These are phyloP conservation scores for Fragilariopsis cylindrus DNA, from an alignment of 108 stramenopile genomes.

Conservation along the genomic window DNA sequence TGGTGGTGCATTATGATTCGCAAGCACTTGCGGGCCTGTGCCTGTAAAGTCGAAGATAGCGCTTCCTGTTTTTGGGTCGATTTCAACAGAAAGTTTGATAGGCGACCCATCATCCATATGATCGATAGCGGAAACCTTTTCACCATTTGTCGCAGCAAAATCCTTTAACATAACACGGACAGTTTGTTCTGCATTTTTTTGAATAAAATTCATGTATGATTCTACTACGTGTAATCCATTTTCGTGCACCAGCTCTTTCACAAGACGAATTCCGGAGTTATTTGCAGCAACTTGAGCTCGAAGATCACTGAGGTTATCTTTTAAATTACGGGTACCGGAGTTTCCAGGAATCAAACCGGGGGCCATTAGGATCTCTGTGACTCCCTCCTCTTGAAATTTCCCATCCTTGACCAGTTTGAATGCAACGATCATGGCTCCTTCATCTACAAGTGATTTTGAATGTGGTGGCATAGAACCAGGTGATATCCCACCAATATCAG, in stretches of 20 bases:
- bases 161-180: slow-evolving; percentile 93
- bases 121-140: slow-evolving; percentile 79
- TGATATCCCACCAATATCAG: slow-evolving; percentile 95
- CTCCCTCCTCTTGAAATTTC: slow-evolving; percentile 93
- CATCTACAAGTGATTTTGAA: slow-evolving; percentile 84
- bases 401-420: slow-evolving; percentile 95
- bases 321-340: slow-evolving; percentile 90
- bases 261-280: slow-evolving; percentile 88
- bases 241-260: slow-evolving; percentile 84
- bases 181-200: slow-evolving; percentile 91
- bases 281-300: slow-evolving; percentile 99
- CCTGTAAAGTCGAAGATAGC: slow-evolving; percentile 96
- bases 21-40: slow-evolving; percentile 94
- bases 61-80: slow-evolving; percentile 77
- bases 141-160: slow-evolving; percentile 66
- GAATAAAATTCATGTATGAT: slow-evolving; percentile 98
- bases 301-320: slow-evolving; percentile 94
- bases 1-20: slow-evolving; percentile 98
- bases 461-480: slow-evolving; percentile 92
- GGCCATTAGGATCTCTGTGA: slow-evolving; percentile 85
- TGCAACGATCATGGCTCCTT: slow-evolving; percentile 97
- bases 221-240: slow-evolving; percentile 86
- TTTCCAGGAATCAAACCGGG: slow-evolving; percentile 77
- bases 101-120: slow-evolving; percentile 98
- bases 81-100: slow-evolving; percentile 86